Evolutionary conservation across 352 stramenopile genomes (phyloP).

Genomic region (Globisporangium nagaii): DNA sequence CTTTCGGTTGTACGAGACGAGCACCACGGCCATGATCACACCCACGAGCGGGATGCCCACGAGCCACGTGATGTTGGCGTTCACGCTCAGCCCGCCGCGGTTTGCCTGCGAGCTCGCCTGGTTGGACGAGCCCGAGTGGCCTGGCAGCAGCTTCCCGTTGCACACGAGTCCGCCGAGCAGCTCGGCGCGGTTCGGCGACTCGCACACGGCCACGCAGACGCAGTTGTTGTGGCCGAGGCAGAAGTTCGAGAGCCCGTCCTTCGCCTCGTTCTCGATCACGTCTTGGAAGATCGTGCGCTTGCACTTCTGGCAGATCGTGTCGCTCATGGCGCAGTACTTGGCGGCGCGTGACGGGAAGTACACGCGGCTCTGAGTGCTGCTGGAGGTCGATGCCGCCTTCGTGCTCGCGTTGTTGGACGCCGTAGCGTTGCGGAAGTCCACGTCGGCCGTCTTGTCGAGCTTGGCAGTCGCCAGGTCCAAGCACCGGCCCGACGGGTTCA

Average conservation of each 20-base stretch:
- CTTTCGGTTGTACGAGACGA: slow-evolving; percentile 37
- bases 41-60: slow-evolving; percentile 40
- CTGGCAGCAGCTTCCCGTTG: slow-evolving; percentile 1
- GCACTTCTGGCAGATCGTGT: slow-evolving; percentile 30
- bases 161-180: slow-evolving; percentile 30
- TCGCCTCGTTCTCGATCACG: slow-evolving; percentile 36
- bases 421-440: slow-evolving; percentile 27
- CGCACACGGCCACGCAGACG: slow-evolving; percentile 41
- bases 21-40: slow-evolving; percentile 24
- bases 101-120: slow-evolving; percentile 13
- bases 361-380: slow-evolving; percentile 4
- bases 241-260: slow-evolving; percentile 23
- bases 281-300: slow-evolving; percentile 25
- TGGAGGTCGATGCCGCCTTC: slow-evolving; percentile 6
- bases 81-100: slow-evolving; percentile 9
- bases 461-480: slow-evolving; percentile 2
- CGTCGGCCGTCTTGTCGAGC: slow-evolving; percentile 8
- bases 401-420: slow-evolving; percentile 7
- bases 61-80: slow-evolving; percentile 30
- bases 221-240: slow-evolving; percentile 31
- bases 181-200: slow-evolving; percentile 16
- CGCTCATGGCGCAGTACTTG: slow-evolving; percentile 32
- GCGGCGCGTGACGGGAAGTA: slow-evolving; percentile 22
- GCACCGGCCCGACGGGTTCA: slow-evolving; percentile 9
- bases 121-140: slow-evolving; percentile 13